A percentile compares a stretch with the other conserved stretches of the same genome.
Conservation (phyloP, 2,329 filamentous ascomycete genomes). For the Ophiostoma piceae region DNA sequence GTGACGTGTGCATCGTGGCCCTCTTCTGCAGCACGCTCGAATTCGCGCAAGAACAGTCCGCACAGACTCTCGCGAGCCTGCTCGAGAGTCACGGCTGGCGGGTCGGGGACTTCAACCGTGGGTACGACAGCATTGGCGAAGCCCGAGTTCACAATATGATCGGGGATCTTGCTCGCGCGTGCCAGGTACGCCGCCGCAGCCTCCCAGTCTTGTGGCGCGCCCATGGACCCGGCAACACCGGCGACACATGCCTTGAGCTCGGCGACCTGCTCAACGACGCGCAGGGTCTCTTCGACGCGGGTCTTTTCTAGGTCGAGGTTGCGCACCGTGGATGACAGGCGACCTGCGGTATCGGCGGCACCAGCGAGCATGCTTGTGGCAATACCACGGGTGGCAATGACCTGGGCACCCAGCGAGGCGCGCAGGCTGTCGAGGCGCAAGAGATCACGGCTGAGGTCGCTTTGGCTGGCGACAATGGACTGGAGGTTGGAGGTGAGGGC, state of each 20-base stretch:
- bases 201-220: slow-evolving; percentile 97
- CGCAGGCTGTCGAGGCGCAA: slow-evolving; percentile 82
- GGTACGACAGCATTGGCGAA: slow-evolving; percentile 93
- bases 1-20: slow-evolving; percentile 87
- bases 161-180: slow-evolving; percentile 74
- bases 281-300: slow-evolving; percentile 81
- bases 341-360: slow-evolving; percentile 77
- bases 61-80: slow-evolving; percentile 85
- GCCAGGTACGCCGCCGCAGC: slow-evolving; percentile 86
- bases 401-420: slow-evolving; percentile 81
- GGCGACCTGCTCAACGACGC: slow-evolving; percentile 90
- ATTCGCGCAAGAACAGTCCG: slow-evolving; percentile 84
- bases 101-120: slow-evolving; percentile 89
- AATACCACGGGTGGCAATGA: slow-evolving; percentile 73
- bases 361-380: slow-evolving; percentile 86
- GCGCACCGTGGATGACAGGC: slow-evolving; percentile 81
- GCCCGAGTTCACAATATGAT: slow-evolving; percentile 70
- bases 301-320: slow-evolving; percentile 85
- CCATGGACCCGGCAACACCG: slow-evolving; percentile 93
- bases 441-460: slow-evolving; percentile 76
- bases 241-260: slow-evolving; percentile 96
- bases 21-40: slow-evolving; percentile 82
- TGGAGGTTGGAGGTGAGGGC: slow-evolving; percentile 46
- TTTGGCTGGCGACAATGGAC: neutral
- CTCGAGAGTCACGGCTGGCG: slow-evolving; percentile 80